Conservation (phyloP, 2,329 filamentous ascomycete genomes). For the Colletotrichum sp. region DNA sequence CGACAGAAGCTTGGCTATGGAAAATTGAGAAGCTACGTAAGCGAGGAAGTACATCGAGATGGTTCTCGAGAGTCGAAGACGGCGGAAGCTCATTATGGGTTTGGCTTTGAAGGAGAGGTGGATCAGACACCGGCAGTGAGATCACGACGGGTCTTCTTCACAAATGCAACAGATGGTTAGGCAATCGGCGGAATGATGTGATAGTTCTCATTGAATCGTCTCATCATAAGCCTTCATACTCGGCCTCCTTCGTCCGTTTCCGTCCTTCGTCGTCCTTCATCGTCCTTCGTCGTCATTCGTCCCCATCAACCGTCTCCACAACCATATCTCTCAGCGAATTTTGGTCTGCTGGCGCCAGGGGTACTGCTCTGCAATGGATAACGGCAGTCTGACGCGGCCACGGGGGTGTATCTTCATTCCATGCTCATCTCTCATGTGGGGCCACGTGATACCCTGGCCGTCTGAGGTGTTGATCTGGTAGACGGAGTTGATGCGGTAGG, state of each 20-base stretch:
- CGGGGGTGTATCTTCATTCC: not conserved
- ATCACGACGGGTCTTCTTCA: not conserved
- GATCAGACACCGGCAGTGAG: not conserved
- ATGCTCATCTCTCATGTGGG: slow-evolving; percentile 17
- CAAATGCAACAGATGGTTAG: not conserved
- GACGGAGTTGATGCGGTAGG: slow-evolving; percentile 28
- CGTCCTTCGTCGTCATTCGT: not conserved
- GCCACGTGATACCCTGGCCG: slow-evolving; percentile 8
- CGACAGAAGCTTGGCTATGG: not conserved
- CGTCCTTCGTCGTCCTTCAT: not conserved
- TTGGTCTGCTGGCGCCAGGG: not conserved
- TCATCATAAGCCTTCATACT: not conserved
- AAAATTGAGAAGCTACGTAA: rapidly evolving
- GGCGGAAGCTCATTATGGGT: not conserved
- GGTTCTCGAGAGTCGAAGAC: not conserved
- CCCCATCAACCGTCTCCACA: rapidly evolving
- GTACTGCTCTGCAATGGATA: not conserved
- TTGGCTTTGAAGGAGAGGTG: not conserved
- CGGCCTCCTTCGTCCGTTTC: no score
- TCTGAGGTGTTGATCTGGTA: slow-evolving; percentile 23
- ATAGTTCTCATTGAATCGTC: not conserved
- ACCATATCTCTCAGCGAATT: rapidly evolving
- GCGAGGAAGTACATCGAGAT: rapidly evolving
- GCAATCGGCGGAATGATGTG: no score
- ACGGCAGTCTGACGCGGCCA: not conserved